Conservation (phyloP, 176 grass and related monocot species). For the Dendrocalamus sinicus region DNA sequence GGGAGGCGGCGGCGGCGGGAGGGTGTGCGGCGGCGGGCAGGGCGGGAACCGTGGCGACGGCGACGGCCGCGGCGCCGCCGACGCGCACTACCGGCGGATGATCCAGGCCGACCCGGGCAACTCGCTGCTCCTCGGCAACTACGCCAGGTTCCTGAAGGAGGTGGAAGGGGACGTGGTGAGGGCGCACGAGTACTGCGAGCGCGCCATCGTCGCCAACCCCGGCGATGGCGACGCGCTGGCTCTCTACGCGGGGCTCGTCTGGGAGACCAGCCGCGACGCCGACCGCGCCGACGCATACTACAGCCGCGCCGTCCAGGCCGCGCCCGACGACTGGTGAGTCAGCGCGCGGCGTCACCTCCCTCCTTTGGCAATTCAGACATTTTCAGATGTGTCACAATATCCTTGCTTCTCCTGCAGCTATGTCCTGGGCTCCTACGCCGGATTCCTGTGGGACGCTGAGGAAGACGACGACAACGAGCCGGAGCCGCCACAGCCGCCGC, state of each 20-base stretch:
- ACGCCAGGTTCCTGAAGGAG: slow-evolving; percentile 64
- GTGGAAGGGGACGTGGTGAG: slow-evolving; percentile 45
- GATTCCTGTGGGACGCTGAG: slow-evolving; percentile 67
- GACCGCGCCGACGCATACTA: slow-evolving; percentile 63
- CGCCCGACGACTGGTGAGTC: slow-evolving; percentile 64
- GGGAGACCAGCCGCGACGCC: slow-evolving; percentile 61
- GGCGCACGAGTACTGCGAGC: slow-evolving; percentile 65
- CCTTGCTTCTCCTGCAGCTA: slow-evolving; percentile 43
- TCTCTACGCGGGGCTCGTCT: slow-evolving; percentile 66
- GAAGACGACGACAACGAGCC: not conserved
- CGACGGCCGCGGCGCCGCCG: not conserved
- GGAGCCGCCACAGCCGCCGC: not conserved
- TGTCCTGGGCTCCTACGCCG: slow-evolving; percentile 60
- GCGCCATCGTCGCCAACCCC: slow-evolving; percentile 60
- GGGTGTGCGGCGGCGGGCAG: not conserved
- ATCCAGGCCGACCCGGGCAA: slow-evolving; percentile 58
- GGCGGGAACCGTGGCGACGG: not conserved
- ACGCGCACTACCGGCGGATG: slow-evolving; percentile 56
- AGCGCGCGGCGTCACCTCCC: not conserved
- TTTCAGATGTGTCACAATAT: not conserved
- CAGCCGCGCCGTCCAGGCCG: slow-evolving; percentile 65
- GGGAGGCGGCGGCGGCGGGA: slow-evolving; percentile 17
- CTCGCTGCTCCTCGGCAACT: slow-evolving; percentile 63
- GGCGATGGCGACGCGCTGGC: slow-evolving; percentile 51
- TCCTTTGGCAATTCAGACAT: not conserved